A percentile compares a stretch with the other conserved stretches of the same genome.
These are phyloP conservation scores for Aegilops bicornis DNA, from an alignment of 176 grass and related monocot species.

Conservation along the genomic window DNA sequence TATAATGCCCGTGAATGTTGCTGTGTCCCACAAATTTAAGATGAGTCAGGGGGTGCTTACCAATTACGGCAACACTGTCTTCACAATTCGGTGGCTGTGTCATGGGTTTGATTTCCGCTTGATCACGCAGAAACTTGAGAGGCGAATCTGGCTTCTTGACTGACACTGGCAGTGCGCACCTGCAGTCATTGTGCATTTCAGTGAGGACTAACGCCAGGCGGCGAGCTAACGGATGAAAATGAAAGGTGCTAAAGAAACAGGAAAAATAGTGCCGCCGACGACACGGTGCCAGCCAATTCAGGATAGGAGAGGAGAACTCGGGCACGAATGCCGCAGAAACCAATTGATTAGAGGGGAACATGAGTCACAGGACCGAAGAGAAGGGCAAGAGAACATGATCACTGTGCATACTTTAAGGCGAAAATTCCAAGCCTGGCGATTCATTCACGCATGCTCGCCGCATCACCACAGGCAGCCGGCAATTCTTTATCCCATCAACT, in stretches of 20 bases:
- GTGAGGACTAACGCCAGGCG: background rate
- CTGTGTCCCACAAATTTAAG: background rate
- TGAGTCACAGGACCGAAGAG: background rate
- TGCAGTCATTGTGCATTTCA: background rate
- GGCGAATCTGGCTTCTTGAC: background rate
- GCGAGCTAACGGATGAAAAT: background rate
- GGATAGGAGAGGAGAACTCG: background rate
- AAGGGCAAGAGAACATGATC: background rate
- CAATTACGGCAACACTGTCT: no score
- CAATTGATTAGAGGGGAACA: background rate
- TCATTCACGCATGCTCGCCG: background rate
- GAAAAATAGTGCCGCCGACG: no score
- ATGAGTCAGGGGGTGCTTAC: background rate
- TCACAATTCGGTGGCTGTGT: background rate
- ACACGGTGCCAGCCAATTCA: no score
- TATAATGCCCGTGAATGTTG: background rate
- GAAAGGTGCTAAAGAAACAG: background rate
- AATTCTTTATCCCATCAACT: background rate
- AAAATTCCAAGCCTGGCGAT: background rate
- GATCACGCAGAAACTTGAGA: background rate
- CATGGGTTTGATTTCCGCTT: background rate
- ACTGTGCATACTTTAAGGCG: background rate
- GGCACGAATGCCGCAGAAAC: background rate
- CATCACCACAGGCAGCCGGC: background rate
- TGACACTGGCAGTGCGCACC: background rate